A percentile compares a stretch with the other conserved stretches of the same genome.
These are phyloP conservation scores for Steccherinum ochraceum DNA, from an alignment of 768 basidiomycete genomes.

Conservation along the genomic window DNA sequence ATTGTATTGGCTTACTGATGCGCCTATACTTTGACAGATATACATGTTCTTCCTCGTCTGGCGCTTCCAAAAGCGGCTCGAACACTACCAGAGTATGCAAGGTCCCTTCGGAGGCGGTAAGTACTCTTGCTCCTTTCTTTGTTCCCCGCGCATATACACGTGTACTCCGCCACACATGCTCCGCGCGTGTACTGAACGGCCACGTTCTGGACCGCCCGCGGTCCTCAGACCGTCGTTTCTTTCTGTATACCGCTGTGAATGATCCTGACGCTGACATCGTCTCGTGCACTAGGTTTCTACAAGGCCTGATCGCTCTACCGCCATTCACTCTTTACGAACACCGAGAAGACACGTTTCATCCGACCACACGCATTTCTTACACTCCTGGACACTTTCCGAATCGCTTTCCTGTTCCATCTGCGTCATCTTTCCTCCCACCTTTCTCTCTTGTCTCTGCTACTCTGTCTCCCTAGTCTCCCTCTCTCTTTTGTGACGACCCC, in stretches of 20 bases:
- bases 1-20: background rate
- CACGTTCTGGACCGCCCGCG: background rate
- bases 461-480: conserved; percentile 1
- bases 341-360: too few species aligned
- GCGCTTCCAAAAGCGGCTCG: conserved; percentile 66
- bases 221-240: background rate
- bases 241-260: background rate
- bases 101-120: conserved; percentile 58
- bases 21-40: conserved; percentile 32
- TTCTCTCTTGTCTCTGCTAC: conserved; percentile 5
- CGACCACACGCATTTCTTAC: conserved; percentile 1
- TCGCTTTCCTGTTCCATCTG: conserved; percentile 1
- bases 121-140: conserved; percentile 13
- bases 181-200: background rate
- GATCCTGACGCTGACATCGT: background rate
- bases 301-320: background rate
- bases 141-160: background rate
- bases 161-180: background rate
- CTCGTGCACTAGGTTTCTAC: background rate
- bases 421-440: conserved; percentile 10
- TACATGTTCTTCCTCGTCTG: conserved; percentile 76
- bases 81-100: conserved; percentile 61
- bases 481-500: conserved; percentile 9
- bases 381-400: conserved; percentile 7
- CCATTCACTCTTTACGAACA: background rate